phyloP scores from a whole-genome alignment of 2,329 filamentous ascomycete species.

The Aspergillus brunneoviolaceus region DNA sequence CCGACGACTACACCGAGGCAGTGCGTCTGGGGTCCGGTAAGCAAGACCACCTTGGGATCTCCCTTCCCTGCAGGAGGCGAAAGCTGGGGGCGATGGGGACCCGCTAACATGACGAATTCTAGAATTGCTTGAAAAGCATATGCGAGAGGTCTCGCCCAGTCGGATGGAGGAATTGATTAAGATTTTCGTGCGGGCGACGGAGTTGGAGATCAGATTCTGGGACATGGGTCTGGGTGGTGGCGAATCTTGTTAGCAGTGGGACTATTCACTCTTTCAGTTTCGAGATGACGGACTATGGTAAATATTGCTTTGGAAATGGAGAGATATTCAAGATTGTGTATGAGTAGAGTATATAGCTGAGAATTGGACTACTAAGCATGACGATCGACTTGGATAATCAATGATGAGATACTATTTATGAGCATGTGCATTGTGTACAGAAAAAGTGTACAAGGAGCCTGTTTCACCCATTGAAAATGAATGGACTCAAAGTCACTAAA shows the following conservation, averaged over 20 bases:
- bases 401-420: background rate
- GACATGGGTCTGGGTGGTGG: conserved; percentile 58
- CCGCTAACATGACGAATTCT: conserved; percentile 12
- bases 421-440: background rate
- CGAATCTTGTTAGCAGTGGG: conserved; percentile 14
- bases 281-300: background rate
- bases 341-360: background rate
- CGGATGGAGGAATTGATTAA: conserved; percentile 78
- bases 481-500: background rate
- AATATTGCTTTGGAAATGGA: too few species aligned
- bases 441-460: background rate
- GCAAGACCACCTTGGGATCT: conserved; percentile 20
- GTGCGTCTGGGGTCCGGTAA: conserved; percentile 69
- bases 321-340: background rate
- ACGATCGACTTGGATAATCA: too few species aligned
- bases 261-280: background rate
- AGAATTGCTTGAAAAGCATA: conserved; percentile 75
- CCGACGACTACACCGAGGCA: conserved; percentile 73
- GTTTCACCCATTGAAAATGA: background rate
- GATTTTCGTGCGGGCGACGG: conserved; percentile 83
- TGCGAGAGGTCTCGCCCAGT: conserved; percentile 68
- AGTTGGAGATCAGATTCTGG: conserved; percentile 77
- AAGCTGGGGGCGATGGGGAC: background rate
- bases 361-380: too few species aligned
- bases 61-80: background rate